Conservation (phyloP, 495 filamentous ascomycete species). For the Penicillium desertorum region DNA sequence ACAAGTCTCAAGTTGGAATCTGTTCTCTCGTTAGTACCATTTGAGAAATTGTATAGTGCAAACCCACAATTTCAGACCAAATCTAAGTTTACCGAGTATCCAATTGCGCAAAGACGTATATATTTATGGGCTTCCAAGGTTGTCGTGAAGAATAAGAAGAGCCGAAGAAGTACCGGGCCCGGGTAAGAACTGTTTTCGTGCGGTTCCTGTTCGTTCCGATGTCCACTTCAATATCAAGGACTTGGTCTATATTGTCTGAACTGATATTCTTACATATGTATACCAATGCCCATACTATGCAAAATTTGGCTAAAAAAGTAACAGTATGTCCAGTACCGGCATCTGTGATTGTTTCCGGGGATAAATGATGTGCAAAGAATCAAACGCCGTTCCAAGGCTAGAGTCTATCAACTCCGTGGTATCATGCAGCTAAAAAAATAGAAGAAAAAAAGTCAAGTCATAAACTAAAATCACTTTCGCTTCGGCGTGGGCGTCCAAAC, state of each 20-base stretch:
- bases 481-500: conserved; percentile 59
- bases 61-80: not conserved
- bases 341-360: not conserved
- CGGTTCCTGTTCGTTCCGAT: conserved; percentile 25
- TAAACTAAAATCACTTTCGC: conserved; percentile 26
- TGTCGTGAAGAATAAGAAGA: not conserved
- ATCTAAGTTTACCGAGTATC: not conserved
- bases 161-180: conserved; percentile 16
- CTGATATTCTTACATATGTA: not conserved
- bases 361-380: not conserved
- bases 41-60: too few relatives aligned
- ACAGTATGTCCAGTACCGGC: not conserved
- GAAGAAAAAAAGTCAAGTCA: conserved; percentile 7
- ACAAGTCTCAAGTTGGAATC: not conserved
- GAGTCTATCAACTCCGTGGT: conserved; percentile 2
- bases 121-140: not conserved
- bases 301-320: not conserved
- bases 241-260: not conserved
- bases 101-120: not conserved
- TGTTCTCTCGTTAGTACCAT: not conserved
- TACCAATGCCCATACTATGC: not conserved
- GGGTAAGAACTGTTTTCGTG: conserved; percentile 18
- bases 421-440: conserved; percentile 1
- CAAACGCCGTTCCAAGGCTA: not conserved
- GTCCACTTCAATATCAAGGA: not conserved